Evolutionary conservation across 2,329 filamentous ascomycete species (phyloP).

Genomic region (Trichoderma arundinaceum): DNA sequence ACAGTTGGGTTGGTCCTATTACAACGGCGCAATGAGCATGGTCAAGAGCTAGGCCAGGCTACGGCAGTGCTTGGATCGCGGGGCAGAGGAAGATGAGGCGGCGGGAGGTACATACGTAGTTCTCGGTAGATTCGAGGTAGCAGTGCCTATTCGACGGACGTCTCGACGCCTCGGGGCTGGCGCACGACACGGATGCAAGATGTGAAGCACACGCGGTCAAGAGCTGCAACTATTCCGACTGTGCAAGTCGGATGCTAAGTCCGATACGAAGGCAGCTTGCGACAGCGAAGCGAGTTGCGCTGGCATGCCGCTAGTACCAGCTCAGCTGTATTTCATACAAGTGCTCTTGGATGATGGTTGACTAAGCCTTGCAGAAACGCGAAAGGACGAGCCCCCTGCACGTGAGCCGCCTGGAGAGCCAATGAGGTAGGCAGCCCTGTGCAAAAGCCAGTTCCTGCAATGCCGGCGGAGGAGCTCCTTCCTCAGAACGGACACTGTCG

Average conservation of each 20-base stretch:
- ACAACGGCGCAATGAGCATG: slow-evolving; percentile 13
- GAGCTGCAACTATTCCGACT: background rate
- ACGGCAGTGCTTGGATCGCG: slow-evolving; percentile 5
- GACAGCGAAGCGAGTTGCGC: slow-evolving; percentile 22
- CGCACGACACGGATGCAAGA: slow-evolving; percentile 16
- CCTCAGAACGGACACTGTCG: background rate
- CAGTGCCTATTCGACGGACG: background rate
- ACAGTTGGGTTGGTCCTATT: background rate
- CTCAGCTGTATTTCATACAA: background rate
- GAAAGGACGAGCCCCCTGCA: background rate
- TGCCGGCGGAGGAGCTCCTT: slow-evolving; percentile 16
- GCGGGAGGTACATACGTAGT: background rate
- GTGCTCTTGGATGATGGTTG: background rate
- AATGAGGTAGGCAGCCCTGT: background rate
- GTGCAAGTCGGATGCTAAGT: background rate
- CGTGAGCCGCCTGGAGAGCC: background rate
- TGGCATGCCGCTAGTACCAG: slow-evolving; percentile 17
- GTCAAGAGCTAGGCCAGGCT: background rate
- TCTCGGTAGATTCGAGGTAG: background rate
- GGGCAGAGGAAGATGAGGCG: slow-evolving; percentile 22
- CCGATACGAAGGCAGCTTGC: slow-evolving; percentile 15
- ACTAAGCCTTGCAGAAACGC: slow-evolving; percentile 1
- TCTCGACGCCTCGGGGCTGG: slow-evolving; percentile 4
- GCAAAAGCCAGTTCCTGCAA: slow-evolving; percentile 15
- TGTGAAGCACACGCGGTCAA: slow-evolving; percentile 9